These are phyloP conservation scores for Brettanomyces custersianus DNA, from an alignment of 805 yeast genomes.

Conservation along the genomic window DNA sequence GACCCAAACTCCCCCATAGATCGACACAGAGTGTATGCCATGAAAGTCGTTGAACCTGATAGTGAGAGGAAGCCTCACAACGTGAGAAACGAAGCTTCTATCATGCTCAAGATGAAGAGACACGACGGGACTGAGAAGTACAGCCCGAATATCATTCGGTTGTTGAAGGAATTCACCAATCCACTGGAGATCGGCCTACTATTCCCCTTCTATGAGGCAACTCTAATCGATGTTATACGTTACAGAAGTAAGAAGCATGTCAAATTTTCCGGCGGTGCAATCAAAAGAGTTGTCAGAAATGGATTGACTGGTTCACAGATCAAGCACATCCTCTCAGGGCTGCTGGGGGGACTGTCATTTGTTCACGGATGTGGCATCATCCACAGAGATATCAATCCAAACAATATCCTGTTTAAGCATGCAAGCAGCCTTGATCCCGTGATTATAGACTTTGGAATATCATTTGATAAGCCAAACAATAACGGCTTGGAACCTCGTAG, in stretches of 20 bases:
- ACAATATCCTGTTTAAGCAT: conserved; percentile 36
- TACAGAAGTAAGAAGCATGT: conserved; percentile 12
- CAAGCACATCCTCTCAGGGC: conserved; percentile 26
- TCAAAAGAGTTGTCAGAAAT: conserved; percentile 7
- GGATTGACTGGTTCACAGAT: conserved; percentile 10
- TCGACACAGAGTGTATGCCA: conserved; percentile 26
- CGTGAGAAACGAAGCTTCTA: conserved; percentile 34
- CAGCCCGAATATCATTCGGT: conserved; percentile 9
- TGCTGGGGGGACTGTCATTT: conserved; percentile 42
- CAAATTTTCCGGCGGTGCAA: not conserved
- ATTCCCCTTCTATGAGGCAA: conserved; percentile 30
- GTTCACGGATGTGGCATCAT: conserved; percentile 58
- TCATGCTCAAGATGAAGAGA: conserved; percentile 21
- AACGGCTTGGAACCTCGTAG: conserved; percentile 53
- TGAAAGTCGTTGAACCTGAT: conserved; percentile 40
- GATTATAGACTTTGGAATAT: conserved; percentile 34
- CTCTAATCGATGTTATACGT: conserved; percentile 28
- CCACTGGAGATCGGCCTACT: conserved; percentile 31
- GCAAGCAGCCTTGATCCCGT: conserved; percentile 21
- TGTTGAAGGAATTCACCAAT: conserved; percentile 10
- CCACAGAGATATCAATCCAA: conserved; percentile 77
- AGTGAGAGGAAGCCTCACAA: conserved; percentile 47
- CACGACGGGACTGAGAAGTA: not conserved
- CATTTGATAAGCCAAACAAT: conserved; percentile 38
- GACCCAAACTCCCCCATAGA: not conserved